Percentiles rank a stretch among this genome's conserved stretches.
Conservation (phyloP, 148 eudicot genomes). For the Chenopodium formosanum region DNA sequence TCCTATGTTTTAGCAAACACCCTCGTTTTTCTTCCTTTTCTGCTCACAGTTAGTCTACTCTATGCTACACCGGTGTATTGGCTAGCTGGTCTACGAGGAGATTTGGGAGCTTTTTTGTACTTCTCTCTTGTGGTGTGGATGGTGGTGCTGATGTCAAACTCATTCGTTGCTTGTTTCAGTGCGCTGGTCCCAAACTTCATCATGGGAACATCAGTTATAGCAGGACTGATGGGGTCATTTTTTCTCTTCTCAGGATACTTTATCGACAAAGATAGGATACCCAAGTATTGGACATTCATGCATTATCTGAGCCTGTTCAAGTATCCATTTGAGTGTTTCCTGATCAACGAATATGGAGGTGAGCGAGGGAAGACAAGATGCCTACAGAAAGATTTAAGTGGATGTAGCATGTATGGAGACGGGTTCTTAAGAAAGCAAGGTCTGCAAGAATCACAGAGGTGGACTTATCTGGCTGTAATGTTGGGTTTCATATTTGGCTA, state of each 20-base stretch:
- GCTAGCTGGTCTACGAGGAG: conserved; percentile 67
- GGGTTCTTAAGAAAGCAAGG: conserved; percentile 75
- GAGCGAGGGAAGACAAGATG: conserved; percentile 52
- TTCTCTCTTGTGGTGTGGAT: conserved; percentile 83
- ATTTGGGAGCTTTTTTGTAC: conserved; percentile 58
- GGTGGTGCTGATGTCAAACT: conserved; percentile 83
- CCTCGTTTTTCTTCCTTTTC: conserved; percentile 78
- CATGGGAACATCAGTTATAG: conserved; percentile 88
- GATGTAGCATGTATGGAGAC: conserved; percentile 57
- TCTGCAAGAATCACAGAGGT: conserved; percentile 61
- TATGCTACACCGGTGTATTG: conserved; percentile 73
- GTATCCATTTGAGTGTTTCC: conserved; percentile 94
- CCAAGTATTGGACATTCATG: conserved; percentile 90
- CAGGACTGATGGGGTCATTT: conserved; percentile 90
- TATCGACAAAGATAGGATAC: conserved; percentile 67
- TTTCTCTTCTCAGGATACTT: conserved; percentile 95
- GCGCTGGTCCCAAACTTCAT: conserved; percentile 90
- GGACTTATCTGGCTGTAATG: conserved; percentile 84
- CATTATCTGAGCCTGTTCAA: conserved; percentile 87
- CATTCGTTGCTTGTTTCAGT: conserved; percentile 89
- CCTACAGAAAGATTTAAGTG: conserved; percentile 36
- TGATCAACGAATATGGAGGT: conserved; percentile 93
- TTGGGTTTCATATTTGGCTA: conserved; percentile 70
- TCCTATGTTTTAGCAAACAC: conserved; percentile 85
- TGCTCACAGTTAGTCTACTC: conserved; percentile 53